These are phyloP conservation scores for Coniosporium tulheliwenetii DNA, from an alignment of 2,329 filamentous ascomycete genomes.

Conservation along the genomic window DNA sequence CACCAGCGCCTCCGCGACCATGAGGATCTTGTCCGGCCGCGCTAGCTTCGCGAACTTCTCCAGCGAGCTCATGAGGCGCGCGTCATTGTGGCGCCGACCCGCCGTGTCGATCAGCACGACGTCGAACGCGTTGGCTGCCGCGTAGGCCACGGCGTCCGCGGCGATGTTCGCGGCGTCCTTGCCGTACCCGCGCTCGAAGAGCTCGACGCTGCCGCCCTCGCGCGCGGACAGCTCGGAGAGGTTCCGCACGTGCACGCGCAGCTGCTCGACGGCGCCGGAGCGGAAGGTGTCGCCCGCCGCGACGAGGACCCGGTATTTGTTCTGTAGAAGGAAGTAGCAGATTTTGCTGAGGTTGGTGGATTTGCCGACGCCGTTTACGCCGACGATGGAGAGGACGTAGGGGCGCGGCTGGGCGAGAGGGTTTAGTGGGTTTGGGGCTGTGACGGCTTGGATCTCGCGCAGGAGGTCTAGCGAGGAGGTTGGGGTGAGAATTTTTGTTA, in stretches of 20 bases:
- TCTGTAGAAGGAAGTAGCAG: slow-evolving; percentile 93
- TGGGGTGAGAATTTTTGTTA: slow-evolving; percentile 90
- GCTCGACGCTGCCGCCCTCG: slow-evolving; percentile 71
- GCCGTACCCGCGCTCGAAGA: slow-evolving; percentile 95
- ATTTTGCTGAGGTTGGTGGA: slow-evolving; percentile 97
- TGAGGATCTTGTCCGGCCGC: slow-evolving; percentile 93
- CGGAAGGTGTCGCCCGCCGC: slow-evolving; percentile 95
- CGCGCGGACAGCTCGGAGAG: slow-evolving; percentile 74
- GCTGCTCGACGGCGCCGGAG: slow-evolving; percentile 90
- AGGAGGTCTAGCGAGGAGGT: slow-evolving; percentile 89
- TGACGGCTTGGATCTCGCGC: slow-evolving; percentile 75
- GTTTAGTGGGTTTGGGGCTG: slow-evolving; percentile 39
- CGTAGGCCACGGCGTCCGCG: slow-evolving; percentile 78
- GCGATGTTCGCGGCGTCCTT: slow-evolving; percentile 94
- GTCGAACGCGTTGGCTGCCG: slow-evolving; percentile 61
- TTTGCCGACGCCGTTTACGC: slow-evolving; percentile 96
- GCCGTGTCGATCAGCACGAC: slow-evolving; percentile 96
- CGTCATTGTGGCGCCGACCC: slow-evolving; percentile 86
- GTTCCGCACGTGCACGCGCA: slow-evolving; percentile 89
- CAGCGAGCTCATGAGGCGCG: slow-evolving; percentile 85
- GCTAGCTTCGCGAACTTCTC: slow-evolving; percentile 97
- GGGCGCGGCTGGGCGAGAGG: slow-evolving; percentile 54
- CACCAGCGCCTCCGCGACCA: slow-evolving; percentile 88
- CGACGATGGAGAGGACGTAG: slow-evolving; percentile 96
- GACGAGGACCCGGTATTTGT: slow-evolving; percentile 89